phyloP scores from a whole-genome alignment of 1,284 basidiomycete species.

The Boletus semigastroideus region DNA sequence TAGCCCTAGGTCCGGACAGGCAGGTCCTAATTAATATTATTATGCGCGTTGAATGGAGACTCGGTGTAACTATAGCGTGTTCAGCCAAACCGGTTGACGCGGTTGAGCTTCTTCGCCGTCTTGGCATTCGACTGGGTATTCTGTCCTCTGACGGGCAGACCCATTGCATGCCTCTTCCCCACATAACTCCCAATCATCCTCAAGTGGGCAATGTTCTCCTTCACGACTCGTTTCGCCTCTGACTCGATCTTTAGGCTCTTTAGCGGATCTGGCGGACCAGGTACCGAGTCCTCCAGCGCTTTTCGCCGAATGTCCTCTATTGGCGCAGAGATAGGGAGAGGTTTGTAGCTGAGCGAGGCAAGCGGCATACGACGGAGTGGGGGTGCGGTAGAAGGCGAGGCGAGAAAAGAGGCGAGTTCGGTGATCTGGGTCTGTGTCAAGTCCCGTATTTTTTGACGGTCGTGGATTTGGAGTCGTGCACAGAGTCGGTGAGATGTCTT shows the following conservation, averaged over 20 bases:
- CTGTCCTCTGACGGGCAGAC: slow-evolving; percentile 87
- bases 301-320: slow-evolving; percentile 39
- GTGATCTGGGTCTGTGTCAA: slow-evolving; percentile 82
- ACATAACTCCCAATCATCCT: slow-evolving; percentile 88
- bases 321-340: slow-evolving; percentile 47
- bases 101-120: slow-evolving; percentile 86
- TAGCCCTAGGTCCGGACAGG: slow-evolving; percentile 13
- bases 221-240: slow-evolving; percentile 75
- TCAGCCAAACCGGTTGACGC: slow-evolving; percentile 50
- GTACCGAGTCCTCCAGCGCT: slow-evolving; percentile 23
- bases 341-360: slow-evolving; percentile 50
- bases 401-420: slow-evolving; percentile 83
- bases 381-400: slow-evolving; percentile 72
- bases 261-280: slow-evolving; percentile 52
- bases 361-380: slow-evolving; percentile 63
- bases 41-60: slow-evolving; percentile 4
- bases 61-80: slow-evolving; percentile 14
- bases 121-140: slow-evolving; percentile 84
- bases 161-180: slow-evolving; percentile 85
- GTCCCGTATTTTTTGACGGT: slow-evolving; percentile 72
- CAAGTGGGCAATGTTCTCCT: slow-evolving; percentile 89
- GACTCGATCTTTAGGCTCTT: slow-evolving; percentile 78
- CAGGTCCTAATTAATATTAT: slow-evolving; percentile 6
- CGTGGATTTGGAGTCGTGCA: slow-evolving; percentile 86
- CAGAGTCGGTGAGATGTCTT: slow-evolving; percentile 77